Evolutionary conservation across 163 green algal species (phyloP).

Genomic region (Chloroidium sp.): DNA sequence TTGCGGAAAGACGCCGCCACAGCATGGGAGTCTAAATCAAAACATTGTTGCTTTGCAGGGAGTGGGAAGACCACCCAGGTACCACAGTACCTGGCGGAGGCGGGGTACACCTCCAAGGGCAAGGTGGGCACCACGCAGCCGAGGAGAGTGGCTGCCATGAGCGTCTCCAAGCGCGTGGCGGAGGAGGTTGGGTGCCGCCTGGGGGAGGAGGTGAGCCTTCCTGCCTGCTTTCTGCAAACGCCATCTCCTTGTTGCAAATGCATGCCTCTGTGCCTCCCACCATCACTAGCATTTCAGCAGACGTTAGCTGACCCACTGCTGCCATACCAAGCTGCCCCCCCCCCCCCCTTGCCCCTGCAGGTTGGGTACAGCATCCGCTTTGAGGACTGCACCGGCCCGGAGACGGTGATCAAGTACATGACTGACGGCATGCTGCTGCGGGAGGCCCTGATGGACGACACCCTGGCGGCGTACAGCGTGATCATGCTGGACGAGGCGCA

Average conservation of each 20-base stretch:
- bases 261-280: too few relatives aligned
- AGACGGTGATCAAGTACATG: conserved; percentile 85
- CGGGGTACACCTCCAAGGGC: conserved; percentile 65
- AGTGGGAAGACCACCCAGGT: conserved; percentile 98
- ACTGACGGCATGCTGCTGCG: conserved; percentile 86
- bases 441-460: conserved; percentile 85
- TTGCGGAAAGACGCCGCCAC: too few relatives aligned
- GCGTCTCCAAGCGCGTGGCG: conserved; percentile 88
- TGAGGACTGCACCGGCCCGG: conserved; percentile 82
- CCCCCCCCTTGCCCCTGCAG: conserved; percentile 18
- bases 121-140: conserved; percentile 90
- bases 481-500: conserved; percentile 98
- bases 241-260: background rate
- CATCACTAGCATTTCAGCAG: too few relatives aligned
- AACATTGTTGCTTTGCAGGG: conserved; percentile 9
- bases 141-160: conserved; percentile 90
- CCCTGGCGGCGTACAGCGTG: conserved; percentile 63
- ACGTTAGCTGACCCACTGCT: too few relatives aligned
- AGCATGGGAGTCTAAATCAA: background rate
- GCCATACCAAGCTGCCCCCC: too few relatives aligned
- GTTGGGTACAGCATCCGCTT: conserved; percentile 92
- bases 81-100: conserved; percentile 95
- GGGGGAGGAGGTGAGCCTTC: conserved; percentile 73
- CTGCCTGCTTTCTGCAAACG: background rate
- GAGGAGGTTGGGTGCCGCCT: conserved; percentile 90